Percentiles rank a stretch among this genome's conserved stretches.
Conservation (phyloP, 1,284 basidiomycete species). For the Leucoagaricus sp. region DNA sequence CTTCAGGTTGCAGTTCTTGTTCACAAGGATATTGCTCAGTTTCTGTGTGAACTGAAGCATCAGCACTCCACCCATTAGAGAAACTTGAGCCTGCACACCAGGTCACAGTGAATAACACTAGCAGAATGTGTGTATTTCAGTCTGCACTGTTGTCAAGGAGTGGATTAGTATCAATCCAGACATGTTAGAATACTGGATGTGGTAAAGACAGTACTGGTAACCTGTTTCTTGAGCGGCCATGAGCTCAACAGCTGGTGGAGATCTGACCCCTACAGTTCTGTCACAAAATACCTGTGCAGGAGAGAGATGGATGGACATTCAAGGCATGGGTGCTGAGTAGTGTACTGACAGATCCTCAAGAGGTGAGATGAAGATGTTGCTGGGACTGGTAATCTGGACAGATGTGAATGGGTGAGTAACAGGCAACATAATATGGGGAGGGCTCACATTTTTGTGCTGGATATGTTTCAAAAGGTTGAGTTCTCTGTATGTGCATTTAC, state of each 20-base stretch:
- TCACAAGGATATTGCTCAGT: conserved; percentile 99
- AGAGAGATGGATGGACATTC: conserved; percentile 12
- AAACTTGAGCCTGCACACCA: conserved; percentile 51
- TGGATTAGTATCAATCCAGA: conserved; percentile 6
- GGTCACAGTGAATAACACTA: conserved; percentile 97
- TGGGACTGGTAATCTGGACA: conserved; percentile 92
- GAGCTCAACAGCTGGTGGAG: conserved; percentile 96
- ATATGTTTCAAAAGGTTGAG: conserved; percentile 99
- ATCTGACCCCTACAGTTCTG: conserved; percentile 98
- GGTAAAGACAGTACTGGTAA: conserved; percentile 99
- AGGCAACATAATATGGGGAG: neutral
- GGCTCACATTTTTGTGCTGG: conserved; percentile 92
- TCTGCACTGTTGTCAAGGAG: conserved; percentile 66
- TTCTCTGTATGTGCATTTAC: conserved; percentile 97
- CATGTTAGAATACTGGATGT: conserved; percentile 40
- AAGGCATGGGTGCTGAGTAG: neutral
- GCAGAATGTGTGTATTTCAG: conserved; percentile 99
- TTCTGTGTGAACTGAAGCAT: conserved; percentile 55
- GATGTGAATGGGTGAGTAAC: conserved; percentile 12
- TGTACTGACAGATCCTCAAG: conserved; percentile 88
- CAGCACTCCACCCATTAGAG: conserved; percentile 9
- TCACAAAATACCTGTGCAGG: conserved; percentile 88
- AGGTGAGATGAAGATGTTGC: conserved; percentile 99
- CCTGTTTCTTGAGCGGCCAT: conserved; percentile 97
- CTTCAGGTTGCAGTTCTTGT: conserved; percentile 97